Conservation (phyloP, 106 monocot species). For the Dendrobium huoshanense region DNA sequence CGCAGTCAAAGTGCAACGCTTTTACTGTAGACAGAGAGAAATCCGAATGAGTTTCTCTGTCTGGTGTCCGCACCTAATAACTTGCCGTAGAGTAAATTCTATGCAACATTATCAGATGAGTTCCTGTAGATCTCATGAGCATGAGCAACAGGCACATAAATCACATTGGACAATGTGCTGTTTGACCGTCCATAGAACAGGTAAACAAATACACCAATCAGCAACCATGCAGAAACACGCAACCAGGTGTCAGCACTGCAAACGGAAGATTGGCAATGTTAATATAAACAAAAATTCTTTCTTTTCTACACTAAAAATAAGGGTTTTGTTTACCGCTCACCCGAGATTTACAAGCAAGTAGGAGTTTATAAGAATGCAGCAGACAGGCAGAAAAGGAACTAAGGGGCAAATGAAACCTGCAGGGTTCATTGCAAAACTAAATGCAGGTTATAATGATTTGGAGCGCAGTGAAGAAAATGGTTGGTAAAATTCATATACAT, state of each 20-base stretch:
- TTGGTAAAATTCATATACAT: not conserved
- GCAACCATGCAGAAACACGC: constrained; percentile 72
- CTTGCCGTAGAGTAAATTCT: not conserved
- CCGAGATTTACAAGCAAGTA: constrained; percentile 95
- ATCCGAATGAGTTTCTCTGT: too few species aligned
- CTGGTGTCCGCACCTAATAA: too few species aligned
- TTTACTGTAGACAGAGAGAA: too few species aligned
- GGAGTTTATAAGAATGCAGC: constrained; percentile 81
- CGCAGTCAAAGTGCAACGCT: too few species aligned
- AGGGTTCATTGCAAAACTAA: not conserved
- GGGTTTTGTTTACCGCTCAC: constrained; percentile 28
- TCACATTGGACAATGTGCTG: constrained; percentile 62
- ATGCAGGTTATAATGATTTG: not conserved
- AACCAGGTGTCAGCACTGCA: constrained; percentile 74
- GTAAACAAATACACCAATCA: constrained; percentile 73
- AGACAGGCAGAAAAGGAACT: constrained; percentile 73
- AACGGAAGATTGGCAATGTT: not conserved
- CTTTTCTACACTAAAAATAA: not conserved
- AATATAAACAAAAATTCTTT: not conserved
- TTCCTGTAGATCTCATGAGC: constrained; percentile 68
- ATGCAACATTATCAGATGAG: too few species aligned
- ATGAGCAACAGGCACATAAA: constrained; percentile 71
- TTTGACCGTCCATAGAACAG: constrained; percentile 78
- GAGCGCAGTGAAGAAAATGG: not conserved
- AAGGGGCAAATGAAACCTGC: constrained; percentile 93